phyloP scores from a whole-genome alignment of 208 protist species.

The Trypanosoma grayi region DNA sequence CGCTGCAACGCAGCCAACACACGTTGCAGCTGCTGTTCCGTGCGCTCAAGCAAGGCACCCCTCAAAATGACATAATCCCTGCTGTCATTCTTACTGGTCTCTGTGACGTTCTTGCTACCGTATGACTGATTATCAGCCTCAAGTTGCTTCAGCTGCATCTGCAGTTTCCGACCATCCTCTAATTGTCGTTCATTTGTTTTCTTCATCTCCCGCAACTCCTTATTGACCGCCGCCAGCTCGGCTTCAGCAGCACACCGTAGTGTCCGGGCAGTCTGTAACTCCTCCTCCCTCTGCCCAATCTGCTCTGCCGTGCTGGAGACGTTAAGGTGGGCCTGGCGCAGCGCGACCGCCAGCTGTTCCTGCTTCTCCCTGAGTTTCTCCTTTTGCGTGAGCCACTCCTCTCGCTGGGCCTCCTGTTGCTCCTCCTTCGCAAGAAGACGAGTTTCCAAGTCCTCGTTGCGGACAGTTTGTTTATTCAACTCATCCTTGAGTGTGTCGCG shows the following conservation, averaged over 20 bases:
- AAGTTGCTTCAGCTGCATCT: conserved; percentile 18
- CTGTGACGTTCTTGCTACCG: neutral
- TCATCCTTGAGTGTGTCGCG: conserved; percentile 23
- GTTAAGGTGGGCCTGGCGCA: conserved; percentile 12
- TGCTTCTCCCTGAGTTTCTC: conserved; percentile 4
- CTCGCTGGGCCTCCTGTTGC: conserved; percentile 24
- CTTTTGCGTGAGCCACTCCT: conserved; percentile 24
- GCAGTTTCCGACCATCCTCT: conserved; percentile 4
- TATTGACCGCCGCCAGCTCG: conserved; percentile 1
- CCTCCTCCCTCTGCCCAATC: conserved; percentile 10
- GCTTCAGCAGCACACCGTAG: neutral
- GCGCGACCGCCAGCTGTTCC: conserved; percentile 12
- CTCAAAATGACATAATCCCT: neutral
- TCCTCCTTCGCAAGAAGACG: conserved; percentile 48
- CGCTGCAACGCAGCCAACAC: conserved; percentile 5
- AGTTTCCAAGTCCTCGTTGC: conserved; percentile 50
- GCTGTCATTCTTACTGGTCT: neutral
- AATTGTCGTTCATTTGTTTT: neutral
- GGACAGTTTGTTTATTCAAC: conserved; percentile 25
- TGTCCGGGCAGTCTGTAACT: neutral
- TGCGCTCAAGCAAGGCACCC: neutral
- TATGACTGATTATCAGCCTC: neutral
- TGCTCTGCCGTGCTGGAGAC: conserved; percentile 4
- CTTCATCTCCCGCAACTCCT: conserved; percentile 1
- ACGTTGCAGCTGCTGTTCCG: neutral